Evolutionary conservation across 768 basidiomycete genomes (phyloP), one percentile per base, ranked within the genome.

Genomic region (Amanita phalloides): DNA sequence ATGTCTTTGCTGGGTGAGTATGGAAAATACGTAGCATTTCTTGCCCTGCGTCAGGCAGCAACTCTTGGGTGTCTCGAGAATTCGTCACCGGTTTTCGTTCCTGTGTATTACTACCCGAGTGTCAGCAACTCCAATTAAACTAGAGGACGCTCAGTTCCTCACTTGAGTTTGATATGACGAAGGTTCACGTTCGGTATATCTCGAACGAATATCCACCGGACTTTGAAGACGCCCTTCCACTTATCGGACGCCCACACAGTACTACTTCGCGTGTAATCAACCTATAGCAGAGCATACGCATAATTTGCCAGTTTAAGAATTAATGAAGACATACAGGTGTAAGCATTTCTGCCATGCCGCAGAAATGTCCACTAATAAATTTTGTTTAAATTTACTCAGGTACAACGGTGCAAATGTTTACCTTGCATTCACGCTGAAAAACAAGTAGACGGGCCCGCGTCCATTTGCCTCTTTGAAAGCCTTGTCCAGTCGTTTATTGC

Each of bases 181-280:
- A 96, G 68, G 49, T 84, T 88, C 56, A 88, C 79, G 61, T 94
- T 94, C 23, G 91, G 92, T 46, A 92, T 92, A 62, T 97, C 95
- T 53, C 92, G 84, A 52, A 99, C 93, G 64, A 92, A 98, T 56
- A 98, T 84, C 96, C 96, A 98, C 52, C 86, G 79, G 23, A 99
- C 91, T 70, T 94, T 95, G 75, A 99, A 96, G 48, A 98, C 91
- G 21, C 96, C 96, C 67, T 99, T 98, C 96, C 96, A 99, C 65
- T 99, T 99, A 68, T 98, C 94, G 32, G 94, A 94, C 1, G 94
- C 94, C 96, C 96, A 99, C 17, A 99, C 96, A 1, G 87, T 97
- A 55, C 90, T 93, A 64, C 90, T 92, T 53, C 86, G 79, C 4
- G 88, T 86, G 65, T 98, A 94, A 64, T 98, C 95, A 35, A 98